Percentiles rank a stretch among this genome's conserved stretches.
Evolutionary conservation across 129 eudicot species (phyloP).

Genomic region (Chrysanthemum makinoi): DNA sequence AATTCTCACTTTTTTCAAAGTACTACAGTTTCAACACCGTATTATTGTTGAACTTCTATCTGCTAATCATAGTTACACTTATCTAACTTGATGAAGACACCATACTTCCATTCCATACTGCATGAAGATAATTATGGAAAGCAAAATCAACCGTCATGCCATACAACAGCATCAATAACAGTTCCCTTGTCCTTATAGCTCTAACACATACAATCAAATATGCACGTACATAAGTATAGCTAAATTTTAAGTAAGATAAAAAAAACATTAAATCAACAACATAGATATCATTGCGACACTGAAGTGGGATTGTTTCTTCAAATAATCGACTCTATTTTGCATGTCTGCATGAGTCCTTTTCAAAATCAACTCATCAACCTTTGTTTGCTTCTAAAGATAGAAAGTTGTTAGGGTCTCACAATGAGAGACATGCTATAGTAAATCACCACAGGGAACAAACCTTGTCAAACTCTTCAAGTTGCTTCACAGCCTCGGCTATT

Average conservation of each 20-base stretch:
- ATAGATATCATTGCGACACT: too few relatives aligned
- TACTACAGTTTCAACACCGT: too few relatives aligned
- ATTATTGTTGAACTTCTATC: too few relatives aligned
- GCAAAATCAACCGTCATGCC: constrained; percentile 99
- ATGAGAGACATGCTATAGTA: constrained; percentile 9
- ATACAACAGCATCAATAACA: constrained; percentile 88
- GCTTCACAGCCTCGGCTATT: constrained; percentile 74
- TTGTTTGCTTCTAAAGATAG: constrained; percentile 51
- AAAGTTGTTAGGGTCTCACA: constrained; percentile 13
- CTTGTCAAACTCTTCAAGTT: constrained; percentile 82
- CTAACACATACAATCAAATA: constrained; percentile 33
- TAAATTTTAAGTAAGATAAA: not conserved
- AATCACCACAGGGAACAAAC: constrained; percentile 23
- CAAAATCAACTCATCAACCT: constrained; percentile 51
- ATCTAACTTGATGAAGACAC: too few relatives aligned
- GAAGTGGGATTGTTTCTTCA: constrained; percentile 76
- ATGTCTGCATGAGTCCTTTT: constrained; percentile 75
- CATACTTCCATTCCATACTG: too few relatives aligned
- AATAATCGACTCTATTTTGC: constrained; percentile 77
- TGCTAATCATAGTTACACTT: too few relatives aligned
- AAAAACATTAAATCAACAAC: not conserved
- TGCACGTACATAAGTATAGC: constrained; percentile 15
- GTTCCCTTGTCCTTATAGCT: constrained; percentile 97
- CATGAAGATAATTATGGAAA: too few relatives aligned
- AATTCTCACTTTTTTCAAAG: too few relatives aligned